Conservation (phyloP, 176 grass and related monocot species). For the Lolium rigidum region DNA sequence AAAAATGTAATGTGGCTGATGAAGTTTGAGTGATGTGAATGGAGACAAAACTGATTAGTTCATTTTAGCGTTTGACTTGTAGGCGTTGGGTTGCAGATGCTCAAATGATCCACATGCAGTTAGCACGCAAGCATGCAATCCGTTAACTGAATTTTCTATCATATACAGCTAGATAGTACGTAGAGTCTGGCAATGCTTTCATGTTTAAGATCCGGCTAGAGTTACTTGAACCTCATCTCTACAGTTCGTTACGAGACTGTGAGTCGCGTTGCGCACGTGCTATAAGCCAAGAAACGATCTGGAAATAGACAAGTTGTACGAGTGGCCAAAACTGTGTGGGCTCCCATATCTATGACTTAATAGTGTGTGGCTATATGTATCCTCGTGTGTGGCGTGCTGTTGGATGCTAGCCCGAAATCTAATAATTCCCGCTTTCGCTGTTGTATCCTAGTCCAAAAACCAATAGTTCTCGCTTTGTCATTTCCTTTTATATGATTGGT, state of each 20-base stretch:
- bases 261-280: not conserved
- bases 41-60: too few species aligned
- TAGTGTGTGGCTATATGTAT: not conserved
- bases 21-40: too few species aligned
- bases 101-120: not conserved
- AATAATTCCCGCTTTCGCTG: not conserved
- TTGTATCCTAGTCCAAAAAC: not conserved
- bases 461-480: not conserved
- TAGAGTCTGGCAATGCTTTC: too few species aligned
- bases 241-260: not conserved
- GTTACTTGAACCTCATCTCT: not conserved
- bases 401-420: not conserved
- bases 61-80: too few species aligned
- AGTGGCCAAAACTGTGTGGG: not conserved
- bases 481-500: not conserved
- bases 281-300: not conserved
- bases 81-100: too few species aligned
- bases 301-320: not conserved
- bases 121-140: not conserved
- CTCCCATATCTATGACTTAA: not conserved
- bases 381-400: not conserved
- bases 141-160: too few species aligned
- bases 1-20: too few species aligned
- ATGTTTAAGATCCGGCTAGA: too few species aligned
- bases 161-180: too few species aligned